Evolutionary conservation across 176 grass and related monocot species (phyloP), one percentile per base, ranked within the genome.

Genomic region (Stipa capillata): DNA sequence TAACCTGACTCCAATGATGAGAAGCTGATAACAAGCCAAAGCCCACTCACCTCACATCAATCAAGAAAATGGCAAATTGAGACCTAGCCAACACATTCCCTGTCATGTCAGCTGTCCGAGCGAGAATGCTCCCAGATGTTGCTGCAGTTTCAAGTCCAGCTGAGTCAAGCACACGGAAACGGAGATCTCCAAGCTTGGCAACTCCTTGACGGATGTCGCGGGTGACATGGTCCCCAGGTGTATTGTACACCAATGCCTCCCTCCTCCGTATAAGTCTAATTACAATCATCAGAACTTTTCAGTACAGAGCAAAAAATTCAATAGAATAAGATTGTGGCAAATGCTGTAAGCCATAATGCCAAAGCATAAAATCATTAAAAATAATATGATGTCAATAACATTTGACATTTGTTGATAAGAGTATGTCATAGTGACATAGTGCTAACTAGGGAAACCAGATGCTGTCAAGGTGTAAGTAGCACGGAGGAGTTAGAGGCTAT

Each of bases 201-300:
- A 98, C 65, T 36, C 95, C 95, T 83, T 98, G 92, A 23, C 92
- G 84, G 41, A 98, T 90, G 27, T 98, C 95, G 23, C 92, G 90
- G 2, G 95, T 98, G 69, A 98, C 95, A 83, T 98, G 95, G 53
- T 98, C 95, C 28, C 92, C 92, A 2, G 92, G 95, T 67, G 95
- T 98, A 83, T 98, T 98, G 73, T 94, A 98, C 42, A 98, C 95
- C 73, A 98, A 82, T 4, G 92, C 95, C 73, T 98, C 95, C 84
- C 95, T 94, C 58, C 95, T 90, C 69, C 85, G 83, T 81, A 98
- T 93, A 44, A 94, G 87, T 57, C 95, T 98, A 72, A 75, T 40
- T 5, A 68, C 10, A 53, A 43, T 44, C 4, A 5, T 41, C 0
- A 1, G 10, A 84, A 85, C 17, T 35, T 63, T 32, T 84, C 42